Evolutionary conservation across 768 basidiomycete genomes (phyloP).

Genomic region (Boletus rex-veris): DNA sequence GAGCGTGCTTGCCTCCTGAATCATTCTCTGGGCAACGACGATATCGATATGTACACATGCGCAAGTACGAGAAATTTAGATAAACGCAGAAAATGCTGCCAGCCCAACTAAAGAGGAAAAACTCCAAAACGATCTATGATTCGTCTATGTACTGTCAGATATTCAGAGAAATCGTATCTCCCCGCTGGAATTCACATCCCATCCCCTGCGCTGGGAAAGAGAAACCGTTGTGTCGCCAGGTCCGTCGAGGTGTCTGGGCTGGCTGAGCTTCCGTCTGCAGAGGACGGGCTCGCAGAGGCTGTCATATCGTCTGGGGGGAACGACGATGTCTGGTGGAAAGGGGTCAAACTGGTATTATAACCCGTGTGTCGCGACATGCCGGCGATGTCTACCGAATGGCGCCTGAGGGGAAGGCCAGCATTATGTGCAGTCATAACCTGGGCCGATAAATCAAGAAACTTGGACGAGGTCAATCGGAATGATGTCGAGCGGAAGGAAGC

Average conservation of each 20-base stretch:
- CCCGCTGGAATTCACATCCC: constrained; percentile 10
- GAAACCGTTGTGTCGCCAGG: constrained; percentile 10
- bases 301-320: constrained; percentile 15
- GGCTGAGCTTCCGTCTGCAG: constrained; percentile 15
- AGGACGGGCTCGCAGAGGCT: constrained; percentile 22
- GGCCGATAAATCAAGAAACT: constrained; percentile 31
- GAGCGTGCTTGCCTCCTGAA: no score
- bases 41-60: constrained; percentile 1
- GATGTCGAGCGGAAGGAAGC: neutral
- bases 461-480: neutral
- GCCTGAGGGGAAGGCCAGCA: constrained; percentile 26
- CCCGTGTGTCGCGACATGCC: constrained; percentile 12
- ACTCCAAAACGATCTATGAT: constrained; percentile 1
- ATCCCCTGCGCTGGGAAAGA: constrained; percentile 15
- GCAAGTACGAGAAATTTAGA: neutral
- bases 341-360: constrained; percentile 4
- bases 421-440: constrained; percentile 28
- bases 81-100: neutral
- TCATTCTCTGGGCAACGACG: neutral
- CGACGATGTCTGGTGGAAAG: constrained; percentile 18
- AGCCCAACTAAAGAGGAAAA: neutral
- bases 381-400: constrained; percentile 29
- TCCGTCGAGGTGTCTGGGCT: constrained; percentile 22
- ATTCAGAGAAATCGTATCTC: neutral
- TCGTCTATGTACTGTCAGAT: neutral